phyloP scores from a whole-genome alignment of 139 green algal species.

The Tetradesmus lagerheimii region DNA sequence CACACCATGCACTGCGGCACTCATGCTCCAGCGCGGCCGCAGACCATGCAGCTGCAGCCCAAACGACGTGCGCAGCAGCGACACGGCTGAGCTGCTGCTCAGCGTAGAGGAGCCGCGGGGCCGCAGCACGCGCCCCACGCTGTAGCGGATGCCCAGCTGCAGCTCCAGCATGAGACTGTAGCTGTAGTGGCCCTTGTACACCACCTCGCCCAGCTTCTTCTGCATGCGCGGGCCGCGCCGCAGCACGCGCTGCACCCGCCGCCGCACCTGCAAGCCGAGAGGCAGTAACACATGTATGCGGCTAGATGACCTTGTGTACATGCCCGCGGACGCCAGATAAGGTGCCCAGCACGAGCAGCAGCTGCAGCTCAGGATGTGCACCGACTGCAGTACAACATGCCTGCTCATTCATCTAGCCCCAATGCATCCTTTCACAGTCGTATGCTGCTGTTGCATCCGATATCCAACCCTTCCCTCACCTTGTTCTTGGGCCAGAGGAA shows the following conservation, averaged over 20 bases:
- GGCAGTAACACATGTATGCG: background rate
- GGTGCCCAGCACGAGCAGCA: too few relatives aligned
- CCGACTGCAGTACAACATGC: too few relatives aligned
- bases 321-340: too few relatives aligned
- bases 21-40: conserved; percentile 10
- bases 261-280: conserved; percentile 16
- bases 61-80: background rate
- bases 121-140: conserved; percentile 59
- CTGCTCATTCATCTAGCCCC: too few relatives aligned
- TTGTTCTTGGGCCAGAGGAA: conserved; percentile 52
- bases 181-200: conserved; percentile 80
- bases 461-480: background rate
- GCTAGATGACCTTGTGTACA: too few relatives aligned
- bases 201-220: conserved; percentile 67
- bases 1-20: background rate
- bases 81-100: background rate
- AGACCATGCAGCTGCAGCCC: background rate
- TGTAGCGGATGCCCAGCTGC: conserved; percentile 94
- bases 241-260: conserved; percentile 37
- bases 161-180: conserved; percentile 95
- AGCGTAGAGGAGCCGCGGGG: background rate
- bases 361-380: too few relatives aligned
- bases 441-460: background rate
- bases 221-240: conserved; percentile 53
- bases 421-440: too few relatives aligned